Evolutionary conservation across 306 rosid species (phyloP), one percentile per base, ranked within the genome.

Genomic region (Geum urbanum): DNA sequence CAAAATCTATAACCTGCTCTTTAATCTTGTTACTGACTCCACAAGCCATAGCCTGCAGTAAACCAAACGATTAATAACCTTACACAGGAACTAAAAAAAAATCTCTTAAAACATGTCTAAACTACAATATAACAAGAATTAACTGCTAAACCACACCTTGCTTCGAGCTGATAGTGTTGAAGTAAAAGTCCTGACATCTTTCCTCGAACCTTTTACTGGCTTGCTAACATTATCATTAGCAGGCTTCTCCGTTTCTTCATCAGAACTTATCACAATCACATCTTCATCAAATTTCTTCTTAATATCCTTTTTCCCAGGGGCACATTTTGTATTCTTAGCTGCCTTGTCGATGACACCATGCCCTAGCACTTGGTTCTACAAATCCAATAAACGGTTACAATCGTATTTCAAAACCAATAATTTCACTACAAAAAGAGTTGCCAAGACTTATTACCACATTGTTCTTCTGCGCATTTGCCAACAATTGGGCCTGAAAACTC

Each of bases 151-250:
- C 27, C 27, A 24, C 27, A 86, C 97, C 91, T 82, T 85, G 96
- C 97, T 91, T 83, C 97, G 32, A 40, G 91, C 91, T n/a, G 86
- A 60, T 67, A 88, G 97, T 49, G 81, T 80, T 37, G 97, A 79
- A 80, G 79, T 82, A 47, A 86, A 78, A 51, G 92, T 69, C 77
- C 69, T 83, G 41, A 49, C 84, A 69, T 83, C 81, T 72, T 84
- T 83, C 63, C 53, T 84, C 4, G 71, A 80, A 27, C 63, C 15
- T 16, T 55, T 48, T 73, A 72, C 81, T 68, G 69, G 69, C 75
- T 84, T 19, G 49, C 79, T 18, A 11, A 24, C 27, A 24, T 24
- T 24, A 24, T 14, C 16, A 7, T 50, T 53, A 18, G 55, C 73
- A 41, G 58, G 60, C 67, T 71, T 72, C n/a, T 48, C 69, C 70